Conservation (phyloP, 2,329 filamentous ascomycete genomes). For the Juglanconis oblonga region DNA sequence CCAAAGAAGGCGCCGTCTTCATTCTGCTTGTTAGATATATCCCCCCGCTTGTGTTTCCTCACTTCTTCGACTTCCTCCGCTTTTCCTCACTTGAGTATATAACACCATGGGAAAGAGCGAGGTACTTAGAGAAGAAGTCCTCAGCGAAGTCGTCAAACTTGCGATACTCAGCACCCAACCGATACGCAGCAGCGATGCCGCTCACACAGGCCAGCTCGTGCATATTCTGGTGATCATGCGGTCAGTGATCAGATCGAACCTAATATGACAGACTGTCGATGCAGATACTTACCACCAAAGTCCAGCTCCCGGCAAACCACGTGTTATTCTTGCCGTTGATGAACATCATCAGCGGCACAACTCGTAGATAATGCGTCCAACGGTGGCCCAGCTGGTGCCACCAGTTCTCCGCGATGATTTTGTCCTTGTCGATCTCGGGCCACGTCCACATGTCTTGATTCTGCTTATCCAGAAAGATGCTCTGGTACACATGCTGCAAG, state of each 20-base stretch:
- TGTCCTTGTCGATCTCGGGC: conserved; percentile 54
- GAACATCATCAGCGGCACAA: conserved; percentile 70
- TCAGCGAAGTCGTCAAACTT: conserved; percentile 54
- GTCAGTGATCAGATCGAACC: conserved; percentile 24
- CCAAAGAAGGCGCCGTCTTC: no score
- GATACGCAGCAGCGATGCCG: conserved; percentile 68
- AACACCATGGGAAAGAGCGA: conserved; percentile 43
- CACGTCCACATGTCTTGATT: conserved; percentile 56
- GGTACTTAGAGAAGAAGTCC: conserved; percentile 45
- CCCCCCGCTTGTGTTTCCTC: background rate
- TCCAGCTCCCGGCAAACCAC: conserved; percentile 65
- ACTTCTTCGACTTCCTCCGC: conserved; percentile 20
- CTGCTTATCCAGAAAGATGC: conserved; percentile 62
- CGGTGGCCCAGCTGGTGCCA: conserved; percentile 67
- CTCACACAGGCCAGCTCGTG: conserved; percentile 70
- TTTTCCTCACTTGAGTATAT: conserved; percentile 35
- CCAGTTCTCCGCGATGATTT: conserved; percentile 63
- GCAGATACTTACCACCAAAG: conserved; percentile 53
- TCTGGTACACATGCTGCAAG: conserved; percentile 68
- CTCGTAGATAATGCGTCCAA: conserved; percentile 61
- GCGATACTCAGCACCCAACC: conserved; percentile 62
- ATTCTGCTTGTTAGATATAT: no score
- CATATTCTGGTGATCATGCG: conserved; percentile 47
- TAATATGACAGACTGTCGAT: background rate
- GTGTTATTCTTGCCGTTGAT: conserved; percentile 65